phyloP scores from a whole-genome alignment of 2,329 filamentous ascomycete species.

The Penicillium sp. region DNA sequence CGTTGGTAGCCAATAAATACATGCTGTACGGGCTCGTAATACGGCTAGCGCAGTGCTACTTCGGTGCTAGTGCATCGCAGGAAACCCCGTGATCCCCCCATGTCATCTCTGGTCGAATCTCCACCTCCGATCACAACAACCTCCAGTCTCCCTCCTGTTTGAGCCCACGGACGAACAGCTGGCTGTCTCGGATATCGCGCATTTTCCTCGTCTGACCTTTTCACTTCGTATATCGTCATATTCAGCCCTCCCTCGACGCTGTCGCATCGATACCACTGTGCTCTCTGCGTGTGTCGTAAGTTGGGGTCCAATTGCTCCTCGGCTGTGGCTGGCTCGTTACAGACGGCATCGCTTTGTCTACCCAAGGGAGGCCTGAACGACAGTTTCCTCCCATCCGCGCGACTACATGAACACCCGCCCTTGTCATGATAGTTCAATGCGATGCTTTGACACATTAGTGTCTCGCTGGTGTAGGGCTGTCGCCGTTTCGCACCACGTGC shows the following conservation, averaged over 20 bases:
- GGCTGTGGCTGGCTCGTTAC: conserved; percentile 4
- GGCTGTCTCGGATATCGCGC: neutral
- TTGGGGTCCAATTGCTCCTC: conserved; percentile 11
- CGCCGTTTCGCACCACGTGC: neutral
- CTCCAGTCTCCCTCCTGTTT: neutral
- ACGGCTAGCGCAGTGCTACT: neutral
- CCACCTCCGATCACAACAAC: neutral
- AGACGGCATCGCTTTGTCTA: neutral
- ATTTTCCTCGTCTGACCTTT: neutral
- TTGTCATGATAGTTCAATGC: conserved; percentile 6
- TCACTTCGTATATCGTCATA: neutral
- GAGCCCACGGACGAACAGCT: neutral
- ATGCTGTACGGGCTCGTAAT: neutral
- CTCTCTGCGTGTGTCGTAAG: neutral
- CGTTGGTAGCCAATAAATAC: neutral
- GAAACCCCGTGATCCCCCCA: neutral
- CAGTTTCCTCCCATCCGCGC: neutral
- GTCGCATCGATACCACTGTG: neutral
- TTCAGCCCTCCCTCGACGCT: neutral
- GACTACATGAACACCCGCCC: neutral
- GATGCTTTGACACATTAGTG: conserved; percentile 5
- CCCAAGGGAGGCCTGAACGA: neutral
- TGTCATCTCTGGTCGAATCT: neutral
- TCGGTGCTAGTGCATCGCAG: neutral
- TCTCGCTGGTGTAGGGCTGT: conserved; percentile 7